Conservation (phyloP, 2,329 filamentous ascomycete species). For the Purpureocillium takamizusanense region DNA sequence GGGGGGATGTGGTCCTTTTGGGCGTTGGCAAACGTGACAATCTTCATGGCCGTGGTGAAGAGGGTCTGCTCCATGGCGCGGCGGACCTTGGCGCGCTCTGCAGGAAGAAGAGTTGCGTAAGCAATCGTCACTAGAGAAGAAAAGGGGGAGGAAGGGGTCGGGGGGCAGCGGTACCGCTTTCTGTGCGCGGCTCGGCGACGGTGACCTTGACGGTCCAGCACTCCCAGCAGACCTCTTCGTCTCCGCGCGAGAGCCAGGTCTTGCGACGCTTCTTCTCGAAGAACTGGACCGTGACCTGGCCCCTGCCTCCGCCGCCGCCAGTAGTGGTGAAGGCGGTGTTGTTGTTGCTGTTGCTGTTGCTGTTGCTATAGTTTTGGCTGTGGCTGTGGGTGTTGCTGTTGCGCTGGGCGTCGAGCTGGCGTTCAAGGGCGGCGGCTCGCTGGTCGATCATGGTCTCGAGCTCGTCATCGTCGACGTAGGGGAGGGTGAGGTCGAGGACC, state of each 20-base stretch:
- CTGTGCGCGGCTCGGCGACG: conserved; percentile 81
- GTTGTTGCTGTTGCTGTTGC: background rate
- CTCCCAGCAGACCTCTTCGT: conserved; percentile 97
- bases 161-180: conserved; percentile 56
- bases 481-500: conserved; percentile 81
- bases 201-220: conserved; percentile 90
- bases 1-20: conserved; percentile 96
- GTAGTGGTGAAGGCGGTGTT: no score
- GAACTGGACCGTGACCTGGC: conserved; percentile 81
- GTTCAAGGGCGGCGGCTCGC: conserved; percentile 68
- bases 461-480: conserved; percentile 81
- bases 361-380: conserved; percentile 4
- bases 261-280: conserved; percentile 86
- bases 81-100: conserved; percentile 81
- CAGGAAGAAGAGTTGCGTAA: background rate
- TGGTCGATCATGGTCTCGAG: conserved; percentile 91
- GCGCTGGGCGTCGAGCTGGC: conserved; percentile 60
- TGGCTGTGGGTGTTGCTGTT: conserved; percentile 16
- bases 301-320: conserved; percentile 50
- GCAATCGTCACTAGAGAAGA: background rate
- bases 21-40: conserved; percentile 75
- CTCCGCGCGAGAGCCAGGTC: conserved; percentile 67
- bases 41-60: conserved; percentile 79
- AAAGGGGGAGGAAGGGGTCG: conserved; percentile 1
- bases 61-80: conserved; percentile 86